Conservation (phyloP, 805 yeast species). For the Saccharomycopsis vini region DNA sequence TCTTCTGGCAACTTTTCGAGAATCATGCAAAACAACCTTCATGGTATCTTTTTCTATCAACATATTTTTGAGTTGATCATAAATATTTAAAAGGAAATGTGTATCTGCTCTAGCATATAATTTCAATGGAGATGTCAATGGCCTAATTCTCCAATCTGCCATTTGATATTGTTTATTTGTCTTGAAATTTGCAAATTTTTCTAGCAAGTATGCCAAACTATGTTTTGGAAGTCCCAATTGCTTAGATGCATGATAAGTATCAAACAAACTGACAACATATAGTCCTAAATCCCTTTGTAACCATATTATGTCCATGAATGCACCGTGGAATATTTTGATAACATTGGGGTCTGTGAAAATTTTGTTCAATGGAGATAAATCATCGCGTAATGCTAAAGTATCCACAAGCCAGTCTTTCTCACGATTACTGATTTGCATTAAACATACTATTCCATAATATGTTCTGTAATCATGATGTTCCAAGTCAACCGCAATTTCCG, state of each 20-base stretch:
- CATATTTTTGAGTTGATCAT: slow-evolving; percentile 59
- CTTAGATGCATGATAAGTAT: slow-evolving; percentile 84
- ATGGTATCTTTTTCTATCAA: slow-evolving; percentile 43
- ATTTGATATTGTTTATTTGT: slow-evolving; percentile 92
- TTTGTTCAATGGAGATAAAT: slow-evolving; percentile 54
- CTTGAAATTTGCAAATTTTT: slow-evolving; percentile 68
- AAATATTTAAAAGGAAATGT: slow-evolving; percentile 78
- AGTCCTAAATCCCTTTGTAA: slow-evolving; percentile 90
- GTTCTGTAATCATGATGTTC: slow-evolving; percentile 94
- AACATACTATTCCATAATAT: slow-evolving; percentile 80
- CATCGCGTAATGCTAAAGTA: slow-evolving; percentile 69
- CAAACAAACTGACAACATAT: slow-evolving; percentile 82
- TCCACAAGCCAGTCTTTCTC: slow-evolving; percentile 83
- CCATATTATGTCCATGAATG: slow-evolving; percentile 96
- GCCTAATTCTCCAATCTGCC: slow-evolving; percentile 95
- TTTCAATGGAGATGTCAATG: slow-evolving; percentile 64
- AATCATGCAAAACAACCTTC: slow-evolving; percentile 59
- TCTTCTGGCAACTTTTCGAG: slow-evolving; percentile 70
- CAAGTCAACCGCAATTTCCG: slow-evolving; percentile 82
- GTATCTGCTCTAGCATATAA: slow-evolving; percentile 93
- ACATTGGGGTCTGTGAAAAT: slow-evolving; percentile 76
- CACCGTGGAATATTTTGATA: slow-evolving; percentile 90
- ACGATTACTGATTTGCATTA: slow-evolving; percentile 85
- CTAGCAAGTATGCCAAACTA: slow-evolving; percentile 77
- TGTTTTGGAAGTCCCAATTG: slow-evolving; percentile 72